Percentiles rank a stretch among this genome's conserved stretches.
These are phyloP conservation scores for Tricholomella constricta DNA, from an alignment of 768 basidiomycete species.

Conservation along the genomic window DNA sequence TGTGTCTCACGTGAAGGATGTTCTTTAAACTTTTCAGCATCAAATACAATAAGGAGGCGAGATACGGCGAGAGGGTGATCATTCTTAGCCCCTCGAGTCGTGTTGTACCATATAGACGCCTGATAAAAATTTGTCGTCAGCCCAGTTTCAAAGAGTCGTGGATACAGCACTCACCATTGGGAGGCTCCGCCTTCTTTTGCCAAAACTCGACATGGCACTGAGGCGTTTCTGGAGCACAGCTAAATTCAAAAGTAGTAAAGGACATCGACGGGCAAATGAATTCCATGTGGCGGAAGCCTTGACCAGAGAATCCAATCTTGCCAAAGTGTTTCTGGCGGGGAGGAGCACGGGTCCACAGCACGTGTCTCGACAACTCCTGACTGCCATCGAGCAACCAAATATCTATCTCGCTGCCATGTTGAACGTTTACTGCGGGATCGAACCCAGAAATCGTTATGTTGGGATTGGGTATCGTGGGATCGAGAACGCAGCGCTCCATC, in stretches of 20 bases:
- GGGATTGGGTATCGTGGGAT: slow-evolving; percentile 6
- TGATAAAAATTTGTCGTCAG: neutral
- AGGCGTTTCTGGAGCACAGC: slow-evolving; percentile 1
- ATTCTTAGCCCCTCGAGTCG: neutral
- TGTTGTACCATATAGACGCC: neutral
- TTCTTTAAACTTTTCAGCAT: too few species aligned
- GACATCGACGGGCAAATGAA: slow-evolving; percentile 10
- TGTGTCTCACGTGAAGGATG: too few species aligned
- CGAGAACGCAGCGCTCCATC: slow-evolving; percentile 13
- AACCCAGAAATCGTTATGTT: neutral
- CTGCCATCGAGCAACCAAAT: slow-evolving; percentile 12
- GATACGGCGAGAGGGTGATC: too few species aligned
- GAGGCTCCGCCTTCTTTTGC: slow-evolving; percentile 8
- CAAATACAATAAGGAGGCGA: too few species aligned
- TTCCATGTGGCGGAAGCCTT: slow-evolving; percentile 1
- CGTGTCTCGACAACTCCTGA: slow-evolving; percentile 1
- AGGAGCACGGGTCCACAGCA: slow-evolving; percentile 9
- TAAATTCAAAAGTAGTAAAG: slow-evolving; percentile 11
- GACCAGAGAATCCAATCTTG: slow-evolving; percentile 7
- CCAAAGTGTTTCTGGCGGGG: slow-evolving; percentile 6
- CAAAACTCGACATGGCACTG: slow-evolving; percentile 14
- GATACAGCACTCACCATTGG: slow-evolving; percentile 4
- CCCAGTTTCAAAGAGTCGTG: too few species aligned
- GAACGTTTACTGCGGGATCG: slow-evolving; percentile 5
- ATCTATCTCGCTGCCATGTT: slow-evolving; percentile 3